phyloP scores from a whole-genome alignment of 106 monocot species.

The Cymbidium sinense region DNA sequence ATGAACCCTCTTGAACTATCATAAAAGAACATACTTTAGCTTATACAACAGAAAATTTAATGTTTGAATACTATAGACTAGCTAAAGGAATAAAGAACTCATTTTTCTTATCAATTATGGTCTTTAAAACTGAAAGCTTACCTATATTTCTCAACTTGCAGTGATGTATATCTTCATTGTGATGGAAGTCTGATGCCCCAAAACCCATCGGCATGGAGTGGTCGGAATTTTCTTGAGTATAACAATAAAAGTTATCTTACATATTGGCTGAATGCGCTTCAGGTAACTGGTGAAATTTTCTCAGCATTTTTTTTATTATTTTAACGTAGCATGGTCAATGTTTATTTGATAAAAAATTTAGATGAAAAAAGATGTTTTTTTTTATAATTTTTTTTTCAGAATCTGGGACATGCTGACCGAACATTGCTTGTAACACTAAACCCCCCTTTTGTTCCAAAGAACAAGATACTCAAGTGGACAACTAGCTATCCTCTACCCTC shows the following conservation, averaged over 20 bases:
- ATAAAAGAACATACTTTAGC: background rate
- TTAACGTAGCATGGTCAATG: background rate
- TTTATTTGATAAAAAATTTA: background rate
- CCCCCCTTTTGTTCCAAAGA: constrained; percentile 44
- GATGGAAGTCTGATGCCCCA: constrained; percentile 76
- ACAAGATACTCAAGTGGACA: constrained; percentile 54
- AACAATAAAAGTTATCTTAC: constrained; percentile 59
- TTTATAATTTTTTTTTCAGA: constrained; percentile 31
- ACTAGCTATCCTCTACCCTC: constrained; percentile 80
- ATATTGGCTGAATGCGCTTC: constrained; percentile 93
- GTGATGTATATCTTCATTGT: constrained; percentile 87
- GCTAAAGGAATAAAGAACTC: background rate
- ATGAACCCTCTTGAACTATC: too few relatives aligned
- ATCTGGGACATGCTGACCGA: constrained; percentile 31
- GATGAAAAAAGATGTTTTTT: background rate
- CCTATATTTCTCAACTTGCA: constrained; percentile 10
- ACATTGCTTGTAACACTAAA: constrained; percentile 78
- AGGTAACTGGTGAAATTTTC: constrained; percentile 31
- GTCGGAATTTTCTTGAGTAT: constrained; percentile 91
- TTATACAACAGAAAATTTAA: background rate
- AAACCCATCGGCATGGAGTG: constrained; percentile 83
- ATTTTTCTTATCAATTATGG: background rate
- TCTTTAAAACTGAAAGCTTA: background rate
- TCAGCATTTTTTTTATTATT: background rate
- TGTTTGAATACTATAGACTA: background rate